phyloP scores from a whole-genome alignment of 1,139 yeast genomes.

The Blastobotrys elegans region DNA sequence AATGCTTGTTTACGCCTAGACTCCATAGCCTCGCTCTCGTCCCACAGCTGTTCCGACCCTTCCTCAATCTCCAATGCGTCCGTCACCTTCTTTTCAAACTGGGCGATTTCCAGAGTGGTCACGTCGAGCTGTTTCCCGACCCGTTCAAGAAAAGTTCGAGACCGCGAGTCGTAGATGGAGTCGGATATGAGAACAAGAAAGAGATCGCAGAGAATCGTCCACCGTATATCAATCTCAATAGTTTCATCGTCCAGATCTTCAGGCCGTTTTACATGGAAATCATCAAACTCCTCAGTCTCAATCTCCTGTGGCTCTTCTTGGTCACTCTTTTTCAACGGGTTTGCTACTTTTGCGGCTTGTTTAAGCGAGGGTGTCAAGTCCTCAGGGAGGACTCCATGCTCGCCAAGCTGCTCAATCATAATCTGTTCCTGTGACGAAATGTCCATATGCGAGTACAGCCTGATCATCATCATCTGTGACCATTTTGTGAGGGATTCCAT shows the following conservation, averaged over 20 bases:
- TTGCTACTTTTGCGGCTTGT: conserved; percentile 28
- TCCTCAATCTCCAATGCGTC: conserved; percentile 87
- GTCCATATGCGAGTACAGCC: conserved; percentile 78
- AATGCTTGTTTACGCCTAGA: conserved; percentile 61
- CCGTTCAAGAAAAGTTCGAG: conserved; percentile 64
- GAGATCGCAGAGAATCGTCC: conserved; percentile 91
- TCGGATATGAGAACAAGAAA: conserved; percentile 76
- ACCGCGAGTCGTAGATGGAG: conserved; percentile 84
- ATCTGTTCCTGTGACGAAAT: conserved; percentile 61
- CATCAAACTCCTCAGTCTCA: conserved; percentile 9
- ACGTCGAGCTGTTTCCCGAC: conserved; percentile 64
- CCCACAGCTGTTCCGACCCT: conserved; percentile 64
- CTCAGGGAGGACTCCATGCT: conserved; percentile 71
- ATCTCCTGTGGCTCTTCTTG: conserved; percentile 9
- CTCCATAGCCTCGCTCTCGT: conserved; percentile 66
- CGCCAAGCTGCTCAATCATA: conserved; percentile 84
- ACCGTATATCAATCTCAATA: conserved; percentile 70
- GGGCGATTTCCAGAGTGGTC: conserved; percentile 60
- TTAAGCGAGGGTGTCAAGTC: conserved; percentile 59
- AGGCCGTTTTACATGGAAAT: conserved; percentile 29
- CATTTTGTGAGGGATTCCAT: conserved; percentile 82
- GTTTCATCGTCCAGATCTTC: conserved; percentile 37
- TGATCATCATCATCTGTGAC: conserved; percentile 68
- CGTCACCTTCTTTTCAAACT: conserved; percentile 86
- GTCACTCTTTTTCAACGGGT: conserved; percentile 23